Percentiles rank a stretch among this genome's conserved stretches.
Conservation (phyloP, 306 rosid species). For the Albizia julibrissin region DNA sequence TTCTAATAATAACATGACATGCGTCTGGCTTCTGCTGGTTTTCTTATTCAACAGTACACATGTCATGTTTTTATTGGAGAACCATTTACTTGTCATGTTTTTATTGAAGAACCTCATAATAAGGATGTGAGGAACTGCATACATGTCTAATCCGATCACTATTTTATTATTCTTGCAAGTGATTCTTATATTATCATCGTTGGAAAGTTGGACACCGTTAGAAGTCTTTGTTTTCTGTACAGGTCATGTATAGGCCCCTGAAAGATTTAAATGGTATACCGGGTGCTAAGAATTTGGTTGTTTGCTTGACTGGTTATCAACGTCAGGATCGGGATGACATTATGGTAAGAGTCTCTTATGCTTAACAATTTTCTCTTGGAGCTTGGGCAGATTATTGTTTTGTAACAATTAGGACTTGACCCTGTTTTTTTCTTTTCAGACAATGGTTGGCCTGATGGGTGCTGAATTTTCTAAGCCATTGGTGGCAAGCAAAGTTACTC, state of each 20-base stretch:
- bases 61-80: not conserved
- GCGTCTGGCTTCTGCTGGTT: not conserved
- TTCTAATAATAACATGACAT: not conserved
- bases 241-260: constrained; percentile 85
- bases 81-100: not conserved
- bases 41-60: not conserved
- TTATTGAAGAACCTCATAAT: not conserved
- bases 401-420: not conserved
- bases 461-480: constrained; percentile 87
- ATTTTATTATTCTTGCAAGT: constrained; percentile 4
- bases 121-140: not conserved
- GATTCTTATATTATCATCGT: constrained; percentile 12
- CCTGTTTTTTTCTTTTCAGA: constrained; percentile 47
- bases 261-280: constrained; percentile 74
- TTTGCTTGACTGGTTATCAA: constrained; percentile 93
- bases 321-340: constrained; percentile 94
- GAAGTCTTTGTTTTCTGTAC: constrained; percentile 34
- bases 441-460: constrained; percentile 85
- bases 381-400: not conserved
- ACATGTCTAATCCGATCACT: not conserved
- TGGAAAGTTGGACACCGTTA: not conserved
- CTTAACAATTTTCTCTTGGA: constrained; percentile 1
- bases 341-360: constrained; percentile 54
- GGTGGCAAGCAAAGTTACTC: constrained; percentile 89
- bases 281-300: constrained; percentile 58